Conservation (phyloP, 208 protist species). For the Trypanosoma scelopori region DNA sequence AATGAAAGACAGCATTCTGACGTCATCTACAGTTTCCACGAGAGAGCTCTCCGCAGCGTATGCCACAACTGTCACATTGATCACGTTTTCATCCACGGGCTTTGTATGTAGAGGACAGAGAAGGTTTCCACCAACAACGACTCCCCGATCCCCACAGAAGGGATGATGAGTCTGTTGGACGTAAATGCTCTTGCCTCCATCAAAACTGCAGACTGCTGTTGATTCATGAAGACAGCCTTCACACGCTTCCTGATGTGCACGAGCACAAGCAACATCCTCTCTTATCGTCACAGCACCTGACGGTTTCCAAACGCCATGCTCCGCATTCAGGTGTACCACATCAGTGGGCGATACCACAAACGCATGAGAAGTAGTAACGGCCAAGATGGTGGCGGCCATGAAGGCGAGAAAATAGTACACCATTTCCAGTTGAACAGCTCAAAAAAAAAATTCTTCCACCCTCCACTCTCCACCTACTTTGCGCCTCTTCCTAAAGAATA, state of each 20-base stretch:
- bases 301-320: slow-evolving; percentile 29
- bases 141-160: slow-evolving; percentile 55
- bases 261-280: slow-evolving; percentile 36
- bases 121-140: slow-evolving; percentile 46
- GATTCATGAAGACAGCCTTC: slow-evolving; percentile 20
- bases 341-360: slow-evolving; percentile 23
- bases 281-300: slow-evolving; percentile 34
- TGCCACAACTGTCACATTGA: slow-evolving; percentile 25
- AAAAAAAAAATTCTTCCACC: slow-evolving; percentile 3
- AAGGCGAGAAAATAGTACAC: slow-evolving; percentile 23
- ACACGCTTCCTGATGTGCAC: slow-evolving; percentile 19
- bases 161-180: slow-evolving; percentile 27
- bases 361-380: slow-evolving; percentile 13
- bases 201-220: slow-evolving; percentile 52
- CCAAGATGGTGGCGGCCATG: slow-evolving; percentile 12
- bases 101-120: slow-evolving; percentile 35
- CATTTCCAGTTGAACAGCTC: slow-evolving; percentile 16
- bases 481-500: background rate
- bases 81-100: slow-evolving; percentile 12
- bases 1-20: slow-evolving; percentile 16
- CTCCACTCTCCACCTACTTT: slow-evolving; percentile 4
- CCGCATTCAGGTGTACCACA: slow-evolving; percentile 13
- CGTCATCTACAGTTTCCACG: slow-evolving; percentile 16
- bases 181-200: slow-evolving; percentile 43
- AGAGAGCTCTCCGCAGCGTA: slow-evolving; percentile 17